phyloP scores from a whole-genome alignment of 495 filamentous ascomycete species.

The Xylaria intraflava region DNA sequence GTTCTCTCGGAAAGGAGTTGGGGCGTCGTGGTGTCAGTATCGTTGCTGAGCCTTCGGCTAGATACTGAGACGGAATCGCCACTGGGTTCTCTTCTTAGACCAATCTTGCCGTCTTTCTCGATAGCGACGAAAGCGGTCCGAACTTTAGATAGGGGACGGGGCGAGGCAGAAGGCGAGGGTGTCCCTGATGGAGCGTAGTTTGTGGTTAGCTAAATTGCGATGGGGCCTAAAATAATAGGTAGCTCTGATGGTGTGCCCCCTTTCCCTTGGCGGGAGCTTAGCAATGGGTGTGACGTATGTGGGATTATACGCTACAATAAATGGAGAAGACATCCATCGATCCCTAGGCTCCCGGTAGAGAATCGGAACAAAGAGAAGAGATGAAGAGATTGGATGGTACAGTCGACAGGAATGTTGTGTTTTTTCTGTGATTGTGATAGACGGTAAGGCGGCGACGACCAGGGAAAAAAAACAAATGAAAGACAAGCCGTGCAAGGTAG shows the following conservation, averaged over 20 bases:
- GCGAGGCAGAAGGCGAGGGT: conserved; percentile 32
- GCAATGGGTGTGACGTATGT: conserved; percentile 4
- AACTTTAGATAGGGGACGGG: conserved; percentile 67
- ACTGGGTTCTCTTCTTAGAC: conserved; percentile 36
- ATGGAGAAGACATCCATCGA: conserved; percentile 3
- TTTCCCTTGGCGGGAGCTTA: conserved; percentile 3
- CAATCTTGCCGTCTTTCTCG: conserved; percentile 53
- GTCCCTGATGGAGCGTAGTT: conserved; percentile 18
- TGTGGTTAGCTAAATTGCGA: conserved; percentile 18
- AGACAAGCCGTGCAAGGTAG: no score
- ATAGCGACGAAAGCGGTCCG: conserved; percentile 80
- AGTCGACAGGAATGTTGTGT: background rate
- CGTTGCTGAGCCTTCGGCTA: conserved; percentile 31
- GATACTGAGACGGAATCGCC: conserved; percentile 35
- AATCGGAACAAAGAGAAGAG: background rate
- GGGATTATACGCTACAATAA: background rate
- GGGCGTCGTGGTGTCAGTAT: conserved; percentile 28
- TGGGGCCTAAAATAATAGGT: conserved; percentile 2
- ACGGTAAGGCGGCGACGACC: background rate
- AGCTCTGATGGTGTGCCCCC: conserved; percentile 1
- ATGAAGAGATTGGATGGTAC: background rate
- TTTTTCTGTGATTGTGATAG: background rate
- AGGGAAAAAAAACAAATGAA: background rate
- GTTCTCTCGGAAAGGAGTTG: conserved; percentile 25
- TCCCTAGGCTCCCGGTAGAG: background rate